Base-by-base conservation (phyloP, 768 basidiomycete genomes). In the Coprinopsis cinerea region DNA sequence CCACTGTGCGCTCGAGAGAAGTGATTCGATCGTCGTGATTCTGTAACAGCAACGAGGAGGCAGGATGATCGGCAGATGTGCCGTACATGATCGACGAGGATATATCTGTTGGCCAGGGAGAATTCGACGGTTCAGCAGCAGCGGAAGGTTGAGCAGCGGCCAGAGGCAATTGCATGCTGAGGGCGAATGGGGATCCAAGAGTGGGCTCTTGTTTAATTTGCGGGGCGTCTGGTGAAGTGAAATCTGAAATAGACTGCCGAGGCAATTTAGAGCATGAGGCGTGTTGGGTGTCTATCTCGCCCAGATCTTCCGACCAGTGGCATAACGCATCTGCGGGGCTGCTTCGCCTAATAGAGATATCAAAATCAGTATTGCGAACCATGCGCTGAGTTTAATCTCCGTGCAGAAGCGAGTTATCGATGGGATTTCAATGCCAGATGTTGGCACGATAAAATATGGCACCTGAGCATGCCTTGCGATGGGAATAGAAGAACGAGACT, bases 21-120 rank as follows among this genome's bases (percentile, higher is more conserved):
- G 60, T 57, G 23, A 66, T 64, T 46, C 57, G 61, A 49, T 64
- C 62, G 15, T 61, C 53, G 45, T 54, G 59, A 42, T 48, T 56
- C 23, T 43, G 41, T 22, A 57, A 22, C 40, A 54, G 44, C 27
- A 40, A 37, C 26, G 57, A 49, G 6, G 37, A n/a, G 51, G 26
- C n/a, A 48, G 20, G 2, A 54, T 24, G 44, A 51, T 43, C 41
- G 32, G 49, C 44, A 37, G 45, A 47, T 45, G 22, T 54, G 25
- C 41, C 23, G 22, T 23, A 43, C 41, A 43, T 43, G 41, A 43
- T 43, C 23, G 41, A 43, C 10, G 20, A 17, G 4, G 41, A 43
- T 9, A 4, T 24, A 11, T 43, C 41, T 17, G 36, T 39, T 39
- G 36, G 9, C 20, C 22, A 26, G 43, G 36, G 30, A 11, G 49